These are phyloP conservation scores for Fusarium falciforme DNA, from an alignment of 2,329 filamentous ascomycete species.

Conservation along the genomic window DNA sequence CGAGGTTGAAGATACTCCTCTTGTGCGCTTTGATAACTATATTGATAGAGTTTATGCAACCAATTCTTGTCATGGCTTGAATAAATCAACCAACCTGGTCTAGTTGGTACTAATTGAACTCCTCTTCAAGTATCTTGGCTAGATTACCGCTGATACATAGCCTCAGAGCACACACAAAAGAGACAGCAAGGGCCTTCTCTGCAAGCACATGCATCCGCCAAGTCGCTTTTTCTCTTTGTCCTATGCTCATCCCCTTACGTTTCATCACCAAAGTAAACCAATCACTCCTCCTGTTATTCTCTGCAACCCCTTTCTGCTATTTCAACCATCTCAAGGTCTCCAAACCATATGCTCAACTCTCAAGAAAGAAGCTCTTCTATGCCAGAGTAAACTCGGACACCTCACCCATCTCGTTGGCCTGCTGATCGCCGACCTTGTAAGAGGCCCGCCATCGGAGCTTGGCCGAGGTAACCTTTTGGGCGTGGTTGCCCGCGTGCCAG, in stretches of 20 bases:
- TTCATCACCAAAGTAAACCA: conserved; percentile 1
- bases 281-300: neutral
- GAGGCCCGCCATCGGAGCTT: conserved; percentile 91
- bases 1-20: neutral
- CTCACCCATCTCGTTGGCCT: conserved; percentile 85
- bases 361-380: conserved; percentile 49
- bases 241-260: conserved; percentile 8
- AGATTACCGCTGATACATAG: neutral
- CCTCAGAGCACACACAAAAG: neutral
- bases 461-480: conserved; percentile 77
- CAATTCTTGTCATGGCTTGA: neutral
- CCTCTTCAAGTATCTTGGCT: neutral
- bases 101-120: neutral
- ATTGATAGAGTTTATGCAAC: neutral
- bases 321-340: conserved; percentile 1
- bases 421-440: conserved; percentile 76
- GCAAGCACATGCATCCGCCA: conserved; percentile 28
- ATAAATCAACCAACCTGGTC: neutral
- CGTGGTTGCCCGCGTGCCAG: conserved; percentile 75
- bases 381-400: conserved; percentile 82
- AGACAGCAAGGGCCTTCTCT: conserved; percentile 16
- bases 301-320: neutral
- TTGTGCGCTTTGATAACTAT: neutral
- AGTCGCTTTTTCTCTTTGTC: conserved; percentile 31
- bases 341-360: neutral